Evolutionary conservation across 441 rosid genomes (phyloP).

Genomic region (Erodium trifolium): DNA sequence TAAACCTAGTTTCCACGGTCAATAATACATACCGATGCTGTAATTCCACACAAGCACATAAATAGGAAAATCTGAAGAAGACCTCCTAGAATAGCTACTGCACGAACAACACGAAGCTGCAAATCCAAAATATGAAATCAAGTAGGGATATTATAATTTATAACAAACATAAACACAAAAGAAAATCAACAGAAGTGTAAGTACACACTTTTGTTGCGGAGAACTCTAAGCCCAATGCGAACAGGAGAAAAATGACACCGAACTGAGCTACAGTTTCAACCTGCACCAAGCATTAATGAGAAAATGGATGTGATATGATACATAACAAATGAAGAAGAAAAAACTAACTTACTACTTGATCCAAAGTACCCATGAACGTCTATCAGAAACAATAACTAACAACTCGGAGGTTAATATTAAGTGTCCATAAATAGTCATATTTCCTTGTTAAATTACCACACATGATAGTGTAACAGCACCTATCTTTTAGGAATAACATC

Average conservation of each 20-base stretch:
- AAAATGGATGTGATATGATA: background rate
- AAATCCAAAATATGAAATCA: conserved; percentile 17
- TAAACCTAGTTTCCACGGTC: too few relatives aligned
- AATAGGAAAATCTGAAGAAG: conserved; percentile 89
- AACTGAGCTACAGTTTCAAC: conserved; percentile 98
- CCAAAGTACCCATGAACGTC: background rate
- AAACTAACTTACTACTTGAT: background rate
- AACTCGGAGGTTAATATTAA: background rate
- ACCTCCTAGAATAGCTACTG: conserved; percentile 91
- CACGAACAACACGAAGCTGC: conserved; percentile 95
- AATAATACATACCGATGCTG: conserved; percentile 55
- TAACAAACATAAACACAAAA: conserved; percentile 6
- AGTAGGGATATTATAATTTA: background rate
- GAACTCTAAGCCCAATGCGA: conserved; percentile 91
- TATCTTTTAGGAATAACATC: background rate
- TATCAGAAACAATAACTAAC: background rate
- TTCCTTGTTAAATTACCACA: background rate
- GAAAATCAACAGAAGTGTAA: background rate
- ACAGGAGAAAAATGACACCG: conserved; percentile 94
- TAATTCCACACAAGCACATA: conserved; percentile 87
- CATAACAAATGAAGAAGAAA: background rate
- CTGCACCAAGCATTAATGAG: conserved; percentile 27
- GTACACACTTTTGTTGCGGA: conserved; percentile 63
- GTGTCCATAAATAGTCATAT: background rate
- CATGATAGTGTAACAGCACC: background rate